A percentile compares a stretch with the other conserved stretches of the same genome.
Evolutionary conservation across 1,284 basidiomycete species (phyloP).

Genomic region (Cryptococcus hybrid): DNA sequence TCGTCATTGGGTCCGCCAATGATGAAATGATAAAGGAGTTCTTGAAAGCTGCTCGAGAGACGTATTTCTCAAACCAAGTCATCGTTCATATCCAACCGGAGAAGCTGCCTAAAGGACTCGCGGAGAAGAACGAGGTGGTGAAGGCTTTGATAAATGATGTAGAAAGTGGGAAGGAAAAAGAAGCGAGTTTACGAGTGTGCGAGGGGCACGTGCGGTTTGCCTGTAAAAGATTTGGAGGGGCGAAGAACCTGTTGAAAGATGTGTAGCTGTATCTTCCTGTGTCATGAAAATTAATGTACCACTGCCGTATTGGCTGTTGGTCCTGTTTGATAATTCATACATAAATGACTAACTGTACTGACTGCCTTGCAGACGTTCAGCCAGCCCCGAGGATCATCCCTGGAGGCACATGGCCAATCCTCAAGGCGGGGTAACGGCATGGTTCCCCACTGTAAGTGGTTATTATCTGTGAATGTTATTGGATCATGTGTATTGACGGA

Average conservation of each 20-base stretch:
- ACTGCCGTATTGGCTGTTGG: neutral
- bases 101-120: constrained; percentile 18
- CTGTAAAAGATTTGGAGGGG: constrained; percentile 17
- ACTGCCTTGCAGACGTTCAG: too few species aligned
- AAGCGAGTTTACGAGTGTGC: constrained; percentile 27
- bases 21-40: constrained; percentile 12
- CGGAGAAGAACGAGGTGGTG: constrained; percentile 27
- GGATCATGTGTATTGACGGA: too few species aligned
- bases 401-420: too few species aligned
- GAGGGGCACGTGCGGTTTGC: constrained; percentile 30
- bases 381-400: too few species aligned
- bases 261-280: neutral
- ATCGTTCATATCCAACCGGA: constrained; percentile 33
- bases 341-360: neutral
- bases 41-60: constrained; percentile 10
- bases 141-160: constrained; percentile 20
- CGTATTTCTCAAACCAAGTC: constrained; percentile 30
- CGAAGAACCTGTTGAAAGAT: constrained; percentile 7
- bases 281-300: neutral
- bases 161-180: constrained; percentile 5
- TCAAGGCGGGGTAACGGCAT: too few species aligned
- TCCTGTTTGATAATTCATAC: neutral
- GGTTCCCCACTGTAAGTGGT: too few species aligned
- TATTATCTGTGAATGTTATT: too few species aligned
- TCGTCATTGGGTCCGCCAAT: constrained; percentile 20